Evolutionary conservation across 2,329 filamentous ascomycete genomes (phyloP).

Genomic region (Colletotrichum somersetense): DNA sequence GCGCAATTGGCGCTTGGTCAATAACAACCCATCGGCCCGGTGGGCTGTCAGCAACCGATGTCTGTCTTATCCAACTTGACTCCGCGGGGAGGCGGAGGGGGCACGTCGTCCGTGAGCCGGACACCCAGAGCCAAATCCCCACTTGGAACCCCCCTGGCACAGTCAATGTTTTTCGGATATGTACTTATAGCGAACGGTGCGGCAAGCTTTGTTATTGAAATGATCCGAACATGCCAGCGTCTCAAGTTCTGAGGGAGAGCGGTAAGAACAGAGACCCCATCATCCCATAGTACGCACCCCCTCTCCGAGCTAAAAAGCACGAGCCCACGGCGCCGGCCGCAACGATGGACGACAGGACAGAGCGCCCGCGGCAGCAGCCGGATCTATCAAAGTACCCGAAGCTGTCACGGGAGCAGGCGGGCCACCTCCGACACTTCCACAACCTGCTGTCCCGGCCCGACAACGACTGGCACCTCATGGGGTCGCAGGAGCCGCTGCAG

Average conservation of each 20-base stretch:
- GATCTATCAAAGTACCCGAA: conserved; percentile 40
- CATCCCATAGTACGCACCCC: too few relatives aligned
- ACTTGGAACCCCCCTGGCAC: neutral
- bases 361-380: neutral
- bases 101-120: too few relatives aligned
- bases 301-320: neutral
- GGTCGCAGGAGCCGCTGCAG: conserved; percentile 51
- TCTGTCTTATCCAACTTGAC: neutral
- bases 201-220: neutral
- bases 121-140: too few relatives aligned
- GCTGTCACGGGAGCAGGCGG: conserved; percentile 46
- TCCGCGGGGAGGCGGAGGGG: neutral
- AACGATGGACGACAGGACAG: neutral
- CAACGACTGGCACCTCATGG: conserved; percentile 51
- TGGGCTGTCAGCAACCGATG: neutral
- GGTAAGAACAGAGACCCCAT: neutral
- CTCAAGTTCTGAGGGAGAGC: too few relatives aligned
- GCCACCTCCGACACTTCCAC: conserved; percentile 54
- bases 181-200: neutral
- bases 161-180: neutral
- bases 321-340: neutral
- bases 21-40: neutral
- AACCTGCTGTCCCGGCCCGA: conserved; percentile 49
- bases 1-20: neutral
- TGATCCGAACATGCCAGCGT: too few relatives aligned